Percentiles rank a stretch among this genome's conserved stretches.
Evolutionary conservation across 129 eudicot species (phyloP).

Genomic region (Lactuca saligna): DNA sequence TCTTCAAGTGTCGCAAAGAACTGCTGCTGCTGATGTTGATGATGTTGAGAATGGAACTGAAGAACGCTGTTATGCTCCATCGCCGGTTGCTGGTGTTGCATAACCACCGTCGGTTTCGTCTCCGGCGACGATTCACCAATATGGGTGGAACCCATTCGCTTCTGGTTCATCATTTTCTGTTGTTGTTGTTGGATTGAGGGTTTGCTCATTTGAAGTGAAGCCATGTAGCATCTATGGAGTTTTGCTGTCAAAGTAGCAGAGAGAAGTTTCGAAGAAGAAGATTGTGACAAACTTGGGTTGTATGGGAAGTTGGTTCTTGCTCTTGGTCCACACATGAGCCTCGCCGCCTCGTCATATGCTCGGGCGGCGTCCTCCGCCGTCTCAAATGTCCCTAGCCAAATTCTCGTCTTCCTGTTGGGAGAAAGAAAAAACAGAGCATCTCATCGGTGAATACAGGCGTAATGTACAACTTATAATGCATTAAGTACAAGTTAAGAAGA

Average conservation of each 20-base stretch:
- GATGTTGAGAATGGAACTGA: conserved; percentile 5
- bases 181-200: conserved; percentile 46
- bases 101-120: conserved; percentile 30
- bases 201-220: conserved; percentile 66
- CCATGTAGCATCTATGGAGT: conserved; percentile 71
- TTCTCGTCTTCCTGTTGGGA: conserved; percentile 68
- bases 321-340: conserved; percentile 84
- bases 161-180: conserved; percentile 27
- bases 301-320: conserved; percentile 76
- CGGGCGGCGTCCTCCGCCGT: conserved; percentile 88
- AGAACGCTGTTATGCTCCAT: conserved; percentile 19
- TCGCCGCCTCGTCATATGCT: conserved; percentile 86
- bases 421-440: conserved; percentile 15
- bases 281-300: conserved; percentile 48
- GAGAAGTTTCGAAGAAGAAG: conserved; percentile 58
- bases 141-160: conserved; percentile 23
- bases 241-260: conserved; percentile 81
- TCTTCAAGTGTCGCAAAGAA: conserved; percentile 55
- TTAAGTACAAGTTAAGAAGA: background rate
- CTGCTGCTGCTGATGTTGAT: conserved; percentile 28
- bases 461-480: background rate
- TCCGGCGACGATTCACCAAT: conserved; percentile 27
- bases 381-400: conserved; percentile 85
- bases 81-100: conserved; percentile 27
- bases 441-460: background rate